These are phyloP conservation scores for Phylloporus arenicola DNA, from an alignment of 768 basidiomycete genomes.

Conservation along the genomic window DNA sequence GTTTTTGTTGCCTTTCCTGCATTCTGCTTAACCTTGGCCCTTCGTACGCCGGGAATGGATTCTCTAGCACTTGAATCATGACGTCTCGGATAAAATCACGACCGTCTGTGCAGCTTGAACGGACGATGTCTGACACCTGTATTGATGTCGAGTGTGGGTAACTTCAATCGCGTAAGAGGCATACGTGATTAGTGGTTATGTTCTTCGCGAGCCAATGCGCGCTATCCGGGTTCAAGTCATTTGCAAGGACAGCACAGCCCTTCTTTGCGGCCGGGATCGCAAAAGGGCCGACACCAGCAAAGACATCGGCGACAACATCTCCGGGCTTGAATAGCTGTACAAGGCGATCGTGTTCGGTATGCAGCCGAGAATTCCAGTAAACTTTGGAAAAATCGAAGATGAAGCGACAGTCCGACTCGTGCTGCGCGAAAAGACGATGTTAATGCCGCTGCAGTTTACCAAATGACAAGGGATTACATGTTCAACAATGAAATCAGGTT, in stretches of 20 bases:
- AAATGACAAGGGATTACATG: constrained; percentile 52
- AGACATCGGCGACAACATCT: constrained; percentile 87
- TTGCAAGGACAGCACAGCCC: constrained; percentile 84
- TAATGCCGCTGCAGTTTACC: background rate
- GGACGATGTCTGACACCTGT: constrained; percentile 62
- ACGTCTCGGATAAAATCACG: constrained; percentile 72
- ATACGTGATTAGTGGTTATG: constrained; percentile 68
- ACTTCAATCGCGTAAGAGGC: constrained; percentile 17
- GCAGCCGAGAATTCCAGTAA: constrained; percentile 97
- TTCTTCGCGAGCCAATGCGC: constrained; percentile 73
- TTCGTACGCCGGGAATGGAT: constrained; percentile 61
- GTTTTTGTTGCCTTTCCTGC: constrained; percentile 44
- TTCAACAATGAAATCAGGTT: constrained; percentile 78
- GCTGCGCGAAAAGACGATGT: constrained; percentile 38
- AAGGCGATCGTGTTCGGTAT: constrained; percentile 85
- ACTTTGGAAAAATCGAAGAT: constrained; percentile 92
- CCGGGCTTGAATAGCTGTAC: constrained; percentile 66
- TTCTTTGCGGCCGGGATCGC: constrained; percentile 90
- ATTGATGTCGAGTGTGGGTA: constrained; percentile 1
- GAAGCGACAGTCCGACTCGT: constrained; percentile 82
- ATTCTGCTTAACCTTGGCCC: constrained; percentile 35
- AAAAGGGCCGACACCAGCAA: constrained; percentile 97
- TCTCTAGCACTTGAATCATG: constrained; percentile 46
- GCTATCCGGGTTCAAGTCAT: constrained; percentile 91
- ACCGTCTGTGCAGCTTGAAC: constrained; percentile 79